Percentiles rank a stretch among this genome's conserved stretches.
Conservation (phyloP, 2,329 filamentous ascomycete species). For the Cytospora piceae region DNA sequence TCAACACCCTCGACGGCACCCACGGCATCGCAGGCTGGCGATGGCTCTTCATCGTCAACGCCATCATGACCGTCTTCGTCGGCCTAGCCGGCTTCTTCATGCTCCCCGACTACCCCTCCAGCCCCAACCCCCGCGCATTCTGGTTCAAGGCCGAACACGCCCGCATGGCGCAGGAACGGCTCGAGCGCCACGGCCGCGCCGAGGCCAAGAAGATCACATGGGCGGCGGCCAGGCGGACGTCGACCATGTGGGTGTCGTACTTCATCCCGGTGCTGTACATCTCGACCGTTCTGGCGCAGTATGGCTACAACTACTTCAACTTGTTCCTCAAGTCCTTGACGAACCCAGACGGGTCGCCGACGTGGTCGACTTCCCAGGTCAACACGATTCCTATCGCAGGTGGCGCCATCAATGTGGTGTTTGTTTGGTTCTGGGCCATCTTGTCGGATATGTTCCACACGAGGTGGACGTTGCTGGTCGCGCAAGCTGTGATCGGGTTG, state of each 20-base stretch:
- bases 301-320: constrained; percentile 51
- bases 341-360: constrained; percentile 45
- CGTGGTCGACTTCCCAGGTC: constrained; percentile 49
- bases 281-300: constrained; percentile 49
- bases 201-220: constrained; percentile 51
- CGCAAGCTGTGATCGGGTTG: constrained; percentile 51
- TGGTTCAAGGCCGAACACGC: constrained; percentile 50
- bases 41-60: constrained; percentile 61
- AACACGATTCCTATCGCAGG: constrained; percentile 55
- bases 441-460: constrained; percentile 54
- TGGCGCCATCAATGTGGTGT: constrained; percentile 52
- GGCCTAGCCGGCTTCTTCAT: constrained; percentile 56
- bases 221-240: constrained; percentile 48
- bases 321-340: constrained; percentile 47
- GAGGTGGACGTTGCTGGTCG: constrained; percentile 54
- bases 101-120: constrained; percentile 47
- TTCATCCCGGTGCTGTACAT: constrained; percentile 51
- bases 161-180: constrained; percentile 47
- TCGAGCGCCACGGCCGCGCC: constrained; percentile 48
- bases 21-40: constrained; percentile 54
- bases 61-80: constrained; percentile 56
- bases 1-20: constrained; percentile 54
- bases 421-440: constrained; percentile 59
- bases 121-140: constrained; percentile 45
- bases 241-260: constrained; percentile 49